Evolutionary conservation across 192 early-diverging fungal species (phyloP).

Genomic region (Podila horticola): DNA sequence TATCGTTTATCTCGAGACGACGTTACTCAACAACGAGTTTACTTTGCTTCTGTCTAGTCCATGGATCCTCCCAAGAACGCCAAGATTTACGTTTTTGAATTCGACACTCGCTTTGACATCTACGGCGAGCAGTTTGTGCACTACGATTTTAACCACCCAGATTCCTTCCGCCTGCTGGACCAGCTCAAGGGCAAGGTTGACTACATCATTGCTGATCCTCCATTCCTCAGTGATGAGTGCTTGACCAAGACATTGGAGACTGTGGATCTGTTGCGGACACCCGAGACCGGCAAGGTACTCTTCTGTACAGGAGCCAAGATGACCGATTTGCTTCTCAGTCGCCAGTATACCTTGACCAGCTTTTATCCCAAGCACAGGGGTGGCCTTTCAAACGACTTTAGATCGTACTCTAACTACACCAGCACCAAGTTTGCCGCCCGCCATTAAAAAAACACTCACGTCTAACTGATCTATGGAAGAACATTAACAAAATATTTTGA

Average conservation of each 20-base stretch:
- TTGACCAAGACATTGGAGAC: slow-evolving; percentile 73
- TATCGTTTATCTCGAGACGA: not conserved
- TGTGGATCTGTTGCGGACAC: slow-evolving; percentile 59
- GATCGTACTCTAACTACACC: slow-evolving; percentile 73
- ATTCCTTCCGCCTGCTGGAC: slow-evolving; percentile 55
- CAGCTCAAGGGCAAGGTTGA: slow-evolving; percentile 65
- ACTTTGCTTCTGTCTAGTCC: slow-evolving; percentile 24
- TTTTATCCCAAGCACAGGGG: slow-evolving; percentile 74
- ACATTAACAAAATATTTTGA: too few relatives aligned
- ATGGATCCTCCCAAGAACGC: slow-evolving; percentile 38
- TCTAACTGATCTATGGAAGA: not conserved
- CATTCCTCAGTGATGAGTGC: slow-evolving; percentile 83
- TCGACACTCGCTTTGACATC: slow-evolving; percentile 76
- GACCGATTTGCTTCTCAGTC: slow-evolving; percentile 8
- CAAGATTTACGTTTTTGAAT: slow-evolving; percentile 75
- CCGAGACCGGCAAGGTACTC: slow-evolving; percentile 59
- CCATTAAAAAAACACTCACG: not conserved
- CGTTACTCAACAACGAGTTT: not conserved
- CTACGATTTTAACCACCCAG: slow-evolving; percentile 80
- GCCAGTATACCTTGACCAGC: slow-evolving; percentile 53
- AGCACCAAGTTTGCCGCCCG: not conserved
- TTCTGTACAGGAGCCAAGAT: slow-evolving; percentile 62
- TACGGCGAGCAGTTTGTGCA: slow-evolving; percentile 74
- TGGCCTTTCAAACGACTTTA: slow-evolving; percentile 82
- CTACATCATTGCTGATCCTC: slow-evolving; percentile 82